A percentile compares a stretch with the other conserved stretches of the same genome.
phyloP scores from a whole-genome alignment of 2,329 filamentous ascomycete genomes.

The Diplodia intermedia region DNA sequence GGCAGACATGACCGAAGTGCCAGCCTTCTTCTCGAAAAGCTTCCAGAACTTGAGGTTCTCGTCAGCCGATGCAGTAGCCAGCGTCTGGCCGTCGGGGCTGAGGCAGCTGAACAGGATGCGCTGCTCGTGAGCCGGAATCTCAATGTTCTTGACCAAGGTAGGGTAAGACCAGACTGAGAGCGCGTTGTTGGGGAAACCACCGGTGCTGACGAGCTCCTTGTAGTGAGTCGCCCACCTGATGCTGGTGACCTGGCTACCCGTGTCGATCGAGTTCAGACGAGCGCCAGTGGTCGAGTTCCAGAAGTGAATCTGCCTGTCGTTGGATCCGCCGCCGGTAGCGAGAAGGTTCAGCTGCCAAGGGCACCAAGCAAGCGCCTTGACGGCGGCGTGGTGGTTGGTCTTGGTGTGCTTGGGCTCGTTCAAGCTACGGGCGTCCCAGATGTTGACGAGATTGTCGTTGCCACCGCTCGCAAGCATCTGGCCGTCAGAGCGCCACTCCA shows the following conservation, averaged over 20 bases:
- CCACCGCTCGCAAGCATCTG: constrained; percentile 96
- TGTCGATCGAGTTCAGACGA: constrained; percentile 98
- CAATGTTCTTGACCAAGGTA: constrained; percentile 93
- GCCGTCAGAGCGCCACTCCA: constrained; percentile 97
- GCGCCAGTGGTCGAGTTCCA: constrained; percentile 99
- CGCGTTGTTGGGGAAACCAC: constrained; percentile 98
- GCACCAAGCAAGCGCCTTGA: constrained; percentile 98
- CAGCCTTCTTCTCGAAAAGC: constrained; percentile 98
- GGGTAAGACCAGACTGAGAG: constrained; percentile 99
- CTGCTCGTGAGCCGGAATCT: constrained; percentile 97
- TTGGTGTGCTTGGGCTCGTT: constrained; percentile 98
- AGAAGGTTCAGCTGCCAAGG: constrained; percentile 98
- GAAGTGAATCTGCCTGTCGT: constrained; percentile 99
- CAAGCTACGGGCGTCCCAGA: constrained; percentile 96
- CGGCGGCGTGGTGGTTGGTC: constrained; percentile 98
- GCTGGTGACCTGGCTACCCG: constrained; percentile 94
- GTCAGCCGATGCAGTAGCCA: constrained; percentile 93
- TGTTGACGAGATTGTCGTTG: constrained; percentile 98
- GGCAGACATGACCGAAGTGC: constrained; percentile 43
- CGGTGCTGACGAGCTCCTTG: constrained; percentile 97
- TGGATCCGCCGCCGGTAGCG: constrained; percentile 92
- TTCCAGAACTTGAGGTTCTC: constrained; percentile 99
- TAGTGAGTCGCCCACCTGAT: constrained; percentile 96
- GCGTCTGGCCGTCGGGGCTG: constrained; percentile 96
- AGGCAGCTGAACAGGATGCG: constrained; percentile 95